Percentiles rank a stretch among this genome's conserved stretches.
Conservation (phyloP, 148 eudicot species). For the Euryodendron excelsum region DNA sequence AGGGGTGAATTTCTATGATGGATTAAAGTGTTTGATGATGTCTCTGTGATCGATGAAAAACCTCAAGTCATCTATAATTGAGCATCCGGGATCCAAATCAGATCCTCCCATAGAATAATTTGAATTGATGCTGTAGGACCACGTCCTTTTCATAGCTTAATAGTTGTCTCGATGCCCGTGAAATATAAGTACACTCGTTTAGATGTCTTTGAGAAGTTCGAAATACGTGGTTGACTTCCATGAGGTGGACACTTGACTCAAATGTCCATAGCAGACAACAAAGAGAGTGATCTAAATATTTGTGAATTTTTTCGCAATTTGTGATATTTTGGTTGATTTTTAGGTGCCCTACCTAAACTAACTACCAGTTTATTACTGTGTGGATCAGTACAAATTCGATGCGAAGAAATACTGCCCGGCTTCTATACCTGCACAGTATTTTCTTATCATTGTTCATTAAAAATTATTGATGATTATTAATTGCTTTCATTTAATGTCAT, state of each 20-base stretch:
- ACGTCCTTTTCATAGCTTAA: too few species aligned
- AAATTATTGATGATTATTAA: too few species aligned
- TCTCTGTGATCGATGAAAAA: not conserved
- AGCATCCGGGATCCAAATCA: not conserved
- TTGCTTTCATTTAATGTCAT: too few species aligned
- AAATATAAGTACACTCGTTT: not conserved
- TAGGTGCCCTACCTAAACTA: not conserved
- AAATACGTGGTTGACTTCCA: too few species aligned
- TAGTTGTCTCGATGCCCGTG: too few species aligned
- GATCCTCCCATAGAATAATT: too few species aligned
- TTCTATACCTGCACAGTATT: conserved; percentile 69
- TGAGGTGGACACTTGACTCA: too few species aligned
- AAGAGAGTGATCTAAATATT: not conserved
- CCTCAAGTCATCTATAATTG: not conserved
- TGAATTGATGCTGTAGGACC: too few species aligned
- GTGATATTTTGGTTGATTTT: not conserved
- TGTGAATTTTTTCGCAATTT: not conserved
- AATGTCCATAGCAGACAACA: too few species aligned
- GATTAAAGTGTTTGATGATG: not conserved
- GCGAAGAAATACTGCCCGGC: conserved; percentile 87
- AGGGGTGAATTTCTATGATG: not conserved
- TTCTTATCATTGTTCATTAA: too few species aligned
- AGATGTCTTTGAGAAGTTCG: not conserved
- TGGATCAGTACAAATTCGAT: conserved; percentile 81
- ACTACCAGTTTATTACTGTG: not conserved